Percentiles rank a stretch among this genome's conserved stretches.
Conservation (phyloP, 345 rosid genomes). For the Cardamine chenopodiifolia region DNA sequence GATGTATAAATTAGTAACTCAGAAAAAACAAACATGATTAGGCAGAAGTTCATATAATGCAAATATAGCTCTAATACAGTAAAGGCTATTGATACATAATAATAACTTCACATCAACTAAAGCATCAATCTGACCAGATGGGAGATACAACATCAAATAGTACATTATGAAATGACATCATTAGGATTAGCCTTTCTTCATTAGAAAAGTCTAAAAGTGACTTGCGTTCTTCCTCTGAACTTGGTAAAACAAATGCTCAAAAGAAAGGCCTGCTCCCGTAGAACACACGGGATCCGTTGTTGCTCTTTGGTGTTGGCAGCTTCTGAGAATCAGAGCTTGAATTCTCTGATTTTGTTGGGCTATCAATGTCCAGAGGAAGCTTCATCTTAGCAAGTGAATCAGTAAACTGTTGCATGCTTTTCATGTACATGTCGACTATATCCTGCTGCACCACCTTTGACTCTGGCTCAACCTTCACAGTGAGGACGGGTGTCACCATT, state of each 20-base stretch:
- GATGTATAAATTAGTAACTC: constrained; percentile 42
- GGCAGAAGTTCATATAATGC: constrained; percentile 49
- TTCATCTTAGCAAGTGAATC: constrained; percentile 99
- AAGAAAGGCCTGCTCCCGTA: constrained; percentile 98
- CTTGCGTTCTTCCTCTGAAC: constrained; percentile 60
- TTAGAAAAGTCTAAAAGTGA: constrained; percentile 63
- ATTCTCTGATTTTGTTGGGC: constrained; percentile 72
- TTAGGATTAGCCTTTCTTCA: constrained; percentile 72
- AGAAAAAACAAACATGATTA: constrained; percentile 27
- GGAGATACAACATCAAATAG: constrained; percentile 61
- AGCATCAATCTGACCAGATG: constrained; percentile 55
- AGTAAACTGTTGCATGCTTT: constrained; percentile 99
- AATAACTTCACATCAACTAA: constrained; percentile 51
- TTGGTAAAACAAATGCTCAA: constrained; percentile 55
- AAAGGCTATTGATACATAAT: constrained; percentile 51
- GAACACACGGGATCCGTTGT: constrained; percentile 85
- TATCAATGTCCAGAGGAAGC: constrained; percentile 87
- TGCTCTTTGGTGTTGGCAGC: constrained; percentile 63
- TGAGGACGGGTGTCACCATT: constrained; percentile 52
- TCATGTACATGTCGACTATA: constrained; percentile 96
- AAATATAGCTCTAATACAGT: constrained; percentile 46
- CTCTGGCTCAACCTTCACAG: constrained; percentile 71
- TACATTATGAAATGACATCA: constrained; percentile 61
- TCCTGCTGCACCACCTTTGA: constrained; percentile 88
- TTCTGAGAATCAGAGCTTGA: constrained; percentile 83